phyloP scores from a whole-genome alignment of 139 green algal species.

The Desmodesmus armatus region DNA sequence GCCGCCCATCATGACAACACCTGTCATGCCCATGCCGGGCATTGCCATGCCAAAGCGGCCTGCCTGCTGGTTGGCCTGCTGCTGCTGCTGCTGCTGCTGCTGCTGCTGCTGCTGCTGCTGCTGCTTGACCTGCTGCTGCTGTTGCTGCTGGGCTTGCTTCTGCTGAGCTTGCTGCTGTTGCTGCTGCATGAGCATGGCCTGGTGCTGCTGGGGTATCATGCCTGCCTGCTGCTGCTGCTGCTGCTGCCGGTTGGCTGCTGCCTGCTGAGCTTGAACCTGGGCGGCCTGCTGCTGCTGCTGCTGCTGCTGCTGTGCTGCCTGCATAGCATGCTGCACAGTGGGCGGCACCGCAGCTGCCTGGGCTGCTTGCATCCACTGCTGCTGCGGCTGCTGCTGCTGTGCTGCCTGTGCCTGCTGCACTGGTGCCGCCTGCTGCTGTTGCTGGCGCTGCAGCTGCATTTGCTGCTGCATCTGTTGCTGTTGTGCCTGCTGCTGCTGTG shows the following conservation, averaged over 20 bases:
- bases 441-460: not conserved
- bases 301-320: conserved; percentile 28
- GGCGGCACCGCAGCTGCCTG: not conserved
- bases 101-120: conserved; percentile 18
- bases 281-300: conserved; percentile 28
- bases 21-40: not conserved
- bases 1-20: too few species aligned
- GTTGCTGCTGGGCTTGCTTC: conserved; percentile 24
- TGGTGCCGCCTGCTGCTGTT: not conserved
- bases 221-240: conserved; percentile 18
- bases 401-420: too few species aligned
- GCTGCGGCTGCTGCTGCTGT: conserved; percentile 13
- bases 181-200: not conserved
- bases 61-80: too few species aligned
- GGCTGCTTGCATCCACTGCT: not conserved
- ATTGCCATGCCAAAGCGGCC: conserved; percentile 19
- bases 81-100: conserved; percentile 24
- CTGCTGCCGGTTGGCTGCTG: not conserved
- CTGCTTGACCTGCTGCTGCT: not conserved
- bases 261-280: too few species aligned
- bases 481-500: not conserved
- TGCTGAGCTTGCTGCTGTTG: not conserved
- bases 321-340: too few species aligned
- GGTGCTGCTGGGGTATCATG: not conserved
- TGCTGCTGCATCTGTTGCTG: not conserved